Percentiles rank a stretch among this genome's conserved stretches.
phyloP scores from a whole-genome alignment of 1,284 basidiomycete species.

The Microbotryomycetes sp. region DNA sequence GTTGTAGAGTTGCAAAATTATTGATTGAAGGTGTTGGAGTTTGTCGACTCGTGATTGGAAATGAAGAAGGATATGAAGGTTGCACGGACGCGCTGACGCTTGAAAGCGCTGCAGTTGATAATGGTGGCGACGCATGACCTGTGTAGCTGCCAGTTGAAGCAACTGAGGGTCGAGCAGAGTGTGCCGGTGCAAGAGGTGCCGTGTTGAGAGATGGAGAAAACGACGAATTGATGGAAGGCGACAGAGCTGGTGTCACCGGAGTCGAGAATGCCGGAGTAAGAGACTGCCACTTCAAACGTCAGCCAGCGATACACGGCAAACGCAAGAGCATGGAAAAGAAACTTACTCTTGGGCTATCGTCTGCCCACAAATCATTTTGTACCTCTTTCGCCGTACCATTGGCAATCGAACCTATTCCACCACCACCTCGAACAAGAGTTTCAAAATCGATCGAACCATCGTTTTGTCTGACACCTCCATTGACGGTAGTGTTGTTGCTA shows the following conservation, averaged over 20 bases:
- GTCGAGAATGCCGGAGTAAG: conserved; percentile 13
- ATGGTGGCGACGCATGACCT: neutral
- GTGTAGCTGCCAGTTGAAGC: neutral
- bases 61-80: neutral
- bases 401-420: conserved; percentile 11
- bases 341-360: conserved; percentile 27
- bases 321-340: neutral
- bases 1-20: conserved; percentile 8
- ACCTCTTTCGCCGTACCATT: conserved; percentile 16
- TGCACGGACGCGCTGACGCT: conserved; percentile 13
- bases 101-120: neutral
- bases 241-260: conserved; percentile 48
- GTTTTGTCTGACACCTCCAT: conserved; percentile 41
- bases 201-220: conserved; percentile 38
- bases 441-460: conserved; percentile 37
- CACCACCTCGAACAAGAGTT: conserved; percentile 33
- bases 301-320: neutral
- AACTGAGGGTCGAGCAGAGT: conserved; percentile 5
- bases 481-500: conserved; percentile 27
- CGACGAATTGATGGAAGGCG: conserved; percentile 51
- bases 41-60: conserved; percentile 1
- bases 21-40: neutral
- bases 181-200: conserved; percentile 25
- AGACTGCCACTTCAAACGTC: conserved; percentile 3
- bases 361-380: conserved; percentile 31